Evolutionary conservation across 2,329 filamentous ascomycete species (phyloP), one percentile per base, ranked within the genome.

Genomic region (Fonsecaea monophora): DNA sequence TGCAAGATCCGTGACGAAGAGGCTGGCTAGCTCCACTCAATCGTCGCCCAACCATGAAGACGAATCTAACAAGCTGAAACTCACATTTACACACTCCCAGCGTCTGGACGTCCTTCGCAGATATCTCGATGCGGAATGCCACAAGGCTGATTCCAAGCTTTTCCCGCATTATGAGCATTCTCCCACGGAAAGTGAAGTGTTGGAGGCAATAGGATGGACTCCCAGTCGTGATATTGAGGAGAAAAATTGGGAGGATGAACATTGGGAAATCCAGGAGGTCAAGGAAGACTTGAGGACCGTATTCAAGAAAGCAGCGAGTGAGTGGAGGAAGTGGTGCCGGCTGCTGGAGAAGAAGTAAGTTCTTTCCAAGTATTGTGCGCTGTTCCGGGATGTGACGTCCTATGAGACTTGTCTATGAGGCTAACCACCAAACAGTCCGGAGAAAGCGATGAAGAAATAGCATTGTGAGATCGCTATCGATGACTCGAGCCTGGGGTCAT

Each of bases 121-220:
- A 4, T 82, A 82, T 61, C 76, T 82, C 18, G 76, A 77, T 1
- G 74, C 78, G 9, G 70, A 73, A 59, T 82, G 81, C 69, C 74
- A 80, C 63, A 74, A 78, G 62, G 70, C 72, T 5, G 75, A 79
- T 25, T 68, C 74, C 18, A 74, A 75, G 37, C 62, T 78, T 18
- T 82, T 82, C 59, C 75, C 76, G 0, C 60, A 67, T 12, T 71
- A 70, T 70, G 25, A 73, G 8, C 68, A 74, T 9, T 67, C 74
- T 3, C 78, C 78, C 1, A 78, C 76, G 1, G 80, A 82, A 68
- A 77, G 63, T 48, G 75, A 80, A 12, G 76, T 81, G 4, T 69
- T 82, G 15, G 74, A 80, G 37, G 79, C 80, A 0, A 80, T 82
- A 53, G 81, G 80, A 0, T 83, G 81, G 80, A 72, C 71, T 4